These are phyloP conservation scores for Suhomyces bribrorum DNA, from an alignment of 1,139 yeast genomes.

Conservation along the genomic window DNA sequence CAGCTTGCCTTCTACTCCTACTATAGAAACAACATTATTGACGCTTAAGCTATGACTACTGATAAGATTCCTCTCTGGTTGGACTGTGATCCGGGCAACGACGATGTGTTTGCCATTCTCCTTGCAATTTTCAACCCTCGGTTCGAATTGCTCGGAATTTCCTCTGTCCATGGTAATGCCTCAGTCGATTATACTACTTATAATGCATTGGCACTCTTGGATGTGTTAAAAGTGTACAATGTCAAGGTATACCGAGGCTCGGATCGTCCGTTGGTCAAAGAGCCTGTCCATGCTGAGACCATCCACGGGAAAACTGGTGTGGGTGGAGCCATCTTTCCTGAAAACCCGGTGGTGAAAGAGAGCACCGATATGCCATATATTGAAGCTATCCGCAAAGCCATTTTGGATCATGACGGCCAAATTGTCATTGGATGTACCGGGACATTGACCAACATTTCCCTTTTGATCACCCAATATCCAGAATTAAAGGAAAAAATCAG, in stretches of 20 bases:
- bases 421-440: constrained; percentile 70
- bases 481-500: constrained; percentile 47
- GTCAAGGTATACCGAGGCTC: constrained; percentile 72
- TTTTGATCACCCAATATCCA: constrained; percentile 54
- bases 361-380: constrained; percentile 43
- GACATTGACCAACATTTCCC: constrained; percentile 68
- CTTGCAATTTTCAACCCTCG: constrained; percentile 61
- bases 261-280: constrained; percentile 52
- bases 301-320: constrained; percentile 77
- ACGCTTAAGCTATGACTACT: constrained; percentile 18
- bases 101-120: constrained; percentile 78
- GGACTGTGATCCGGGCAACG: constrained; percentile 95
- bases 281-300: constrained; percentile 54
- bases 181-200: constrained; percentile 65
- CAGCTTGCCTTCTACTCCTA: constrained; percentile 1
- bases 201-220: constrained; percentile 67
- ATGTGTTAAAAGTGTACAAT: constrained; percentile 49
- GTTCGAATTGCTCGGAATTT: constrained; percentile 66
- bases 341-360: constrained; percentile 36
- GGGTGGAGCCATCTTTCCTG: constrained; percentile 68
- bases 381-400: constrained; percentile 58
- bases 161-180: constrained; percentile 84
- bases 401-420: constrained; percentile 41
- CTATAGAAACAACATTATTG: not conserved
- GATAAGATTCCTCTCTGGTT: constrained; percentile 67